These are phyloP conservation scores for Blastocystis sp. DNA, from an alignment of 352 stramenopile genomes.

Conservation along the genomic window DNA sequence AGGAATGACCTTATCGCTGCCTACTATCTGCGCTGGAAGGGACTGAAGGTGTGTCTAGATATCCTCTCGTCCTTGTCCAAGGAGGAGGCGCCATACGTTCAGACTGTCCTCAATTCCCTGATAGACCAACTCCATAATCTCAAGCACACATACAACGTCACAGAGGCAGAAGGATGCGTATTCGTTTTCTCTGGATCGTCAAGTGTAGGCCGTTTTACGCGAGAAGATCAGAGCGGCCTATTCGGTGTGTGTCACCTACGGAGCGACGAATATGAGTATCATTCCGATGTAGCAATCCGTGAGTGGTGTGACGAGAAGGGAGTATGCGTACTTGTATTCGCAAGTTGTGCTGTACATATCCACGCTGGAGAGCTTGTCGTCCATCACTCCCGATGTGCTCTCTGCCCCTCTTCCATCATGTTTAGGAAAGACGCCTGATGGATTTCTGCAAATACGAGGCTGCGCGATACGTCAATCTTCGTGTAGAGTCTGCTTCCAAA, in stretches of 20 bases:
- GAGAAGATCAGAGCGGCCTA: constrained; percentile 9
- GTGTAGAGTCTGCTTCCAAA: neutral
- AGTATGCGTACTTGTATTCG: constrained; percentile 30
- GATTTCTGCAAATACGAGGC: neutral
- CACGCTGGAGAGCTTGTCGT: constrained; percentile 5
- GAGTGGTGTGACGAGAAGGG: neutral
- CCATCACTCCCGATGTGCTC: neutral
- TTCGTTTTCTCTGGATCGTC: neutral
- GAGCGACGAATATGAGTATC: neutral
- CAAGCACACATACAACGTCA: constrained; percentile 36
- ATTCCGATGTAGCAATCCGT: constrained; percentile 23
- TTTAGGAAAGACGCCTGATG: constrained; percentile 14
- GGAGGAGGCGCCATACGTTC: constrained; percentile 4
- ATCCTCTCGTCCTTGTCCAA: neutral
- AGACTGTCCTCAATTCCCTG: neutral
- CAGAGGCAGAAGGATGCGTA: neutral
- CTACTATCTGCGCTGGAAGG: constrained; percentile 46
- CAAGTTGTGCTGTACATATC: constrained; percentile 41
- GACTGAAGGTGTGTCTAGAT: constrained; percentile 21
- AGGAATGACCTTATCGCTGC: constrained; percentile 12
- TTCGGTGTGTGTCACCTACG: constrained; percentile 36
- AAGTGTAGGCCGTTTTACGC: constrained; percentile 16
- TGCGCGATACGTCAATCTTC: neutral
- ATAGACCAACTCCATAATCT: constrained; percentile 15
- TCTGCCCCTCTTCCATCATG: neutral